phyloP scores from a whole-genome alignment of 2,329 filamentous ascomycete genomes.

The Ophiostoma sp. region DNA sequence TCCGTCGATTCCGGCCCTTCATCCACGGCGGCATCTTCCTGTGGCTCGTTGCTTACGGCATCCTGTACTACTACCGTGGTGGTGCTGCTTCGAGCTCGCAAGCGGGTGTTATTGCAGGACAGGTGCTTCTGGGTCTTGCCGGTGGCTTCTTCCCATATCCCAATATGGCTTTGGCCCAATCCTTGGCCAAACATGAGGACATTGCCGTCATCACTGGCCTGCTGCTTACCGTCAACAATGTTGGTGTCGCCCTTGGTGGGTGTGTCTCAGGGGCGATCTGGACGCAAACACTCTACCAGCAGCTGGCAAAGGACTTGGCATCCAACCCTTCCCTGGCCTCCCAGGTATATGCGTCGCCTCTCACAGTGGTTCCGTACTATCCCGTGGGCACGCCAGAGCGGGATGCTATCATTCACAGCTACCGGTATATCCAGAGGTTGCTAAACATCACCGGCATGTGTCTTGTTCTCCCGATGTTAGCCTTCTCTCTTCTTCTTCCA shows the following conservation, averaged over 20 bases:
- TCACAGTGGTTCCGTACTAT: slow-evolving; percentile 38
- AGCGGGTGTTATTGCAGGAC: slow-evolving; percentile 61
- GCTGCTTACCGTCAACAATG: slow-evolving; percentile 61
- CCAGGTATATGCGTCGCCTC: slow-evolving; percentile 40
- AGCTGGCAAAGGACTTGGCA: slow-evolving; percentile 39
- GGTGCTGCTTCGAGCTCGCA: slow-evolving; percentile 45
- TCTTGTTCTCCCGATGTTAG: slow-evolving; percentile 50
- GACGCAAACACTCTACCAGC: slow-evolving; percentile 55
- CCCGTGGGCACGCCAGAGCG: slow-evolving; percentile 48
- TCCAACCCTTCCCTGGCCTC: slow-evolving; percentile 43
- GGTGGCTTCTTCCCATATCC: slow-evolving; percentile 62
- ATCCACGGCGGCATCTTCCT: slow-evolving; percentile 60
- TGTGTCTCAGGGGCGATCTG: slow-evolving; percentile 63
- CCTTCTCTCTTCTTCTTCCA: slow-evolving; percentile 37
- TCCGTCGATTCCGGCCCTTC: slow-evolving; percentile 62
- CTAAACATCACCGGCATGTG: slow-evolving; percentile 52
- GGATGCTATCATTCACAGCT: slow-evolving; percentile 45
- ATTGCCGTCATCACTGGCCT: slow-evolving; percentile 64
- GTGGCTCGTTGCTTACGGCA: slow-evolving; percentile 65
- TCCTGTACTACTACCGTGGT: slow-evolving; percentile 65
- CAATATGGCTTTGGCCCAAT: slow-evolving; percentile 48
- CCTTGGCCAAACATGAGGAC: slow-evolving; percentile 48
- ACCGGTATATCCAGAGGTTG: slow-evolving; percentile 49
- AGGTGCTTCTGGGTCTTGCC: slow-evolving; percentile 62
- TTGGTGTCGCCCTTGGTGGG: slow-evolving; percentile 61